Conservation (phyloP, 495 filamentous ascomycete genomes). For the Trichoderma gamsii region DNA sequence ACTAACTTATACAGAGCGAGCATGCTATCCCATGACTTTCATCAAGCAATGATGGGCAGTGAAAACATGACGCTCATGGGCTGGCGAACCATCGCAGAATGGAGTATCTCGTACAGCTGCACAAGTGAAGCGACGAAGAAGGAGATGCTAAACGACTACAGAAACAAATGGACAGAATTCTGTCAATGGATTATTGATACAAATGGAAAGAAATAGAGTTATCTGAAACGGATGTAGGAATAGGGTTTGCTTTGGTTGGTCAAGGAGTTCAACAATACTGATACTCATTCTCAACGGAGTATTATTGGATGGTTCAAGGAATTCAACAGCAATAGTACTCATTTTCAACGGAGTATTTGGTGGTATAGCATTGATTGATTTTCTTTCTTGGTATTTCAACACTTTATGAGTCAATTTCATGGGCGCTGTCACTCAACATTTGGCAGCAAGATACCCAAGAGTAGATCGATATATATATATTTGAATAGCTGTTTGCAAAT, state of each 20-base stretch:
- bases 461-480: not conserved
- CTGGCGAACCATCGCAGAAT: slow-evolving; percentile 38
- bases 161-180: slow-evolving; percentile 3
- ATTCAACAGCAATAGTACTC: not conserved
- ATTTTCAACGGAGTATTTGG: not conserved
- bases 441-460: not conserved
- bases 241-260: not conserved
- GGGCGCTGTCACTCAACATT: not conserved
- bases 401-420: not conserved
- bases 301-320: not conserved
- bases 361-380: not conserved
- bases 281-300: not conserved
- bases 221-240: not conserved
- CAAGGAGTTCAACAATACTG: not conserved
- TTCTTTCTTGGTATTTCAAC: not conserved
- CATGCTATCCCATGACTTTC: slow-evolving; percentile 39
- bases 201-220: not conserved
- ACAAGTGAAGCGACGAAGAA: slow-evolving; percentile 16
- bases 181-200: slow-evolving; percentile 15
- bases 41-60: slow-evolving; percentile 39
- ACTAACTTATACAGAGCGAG: slow-evolving; percentile 29
- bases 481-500: not conserved
- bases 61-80: slow-evolving; percentile 35
- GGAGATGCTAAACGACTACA: not conserved
- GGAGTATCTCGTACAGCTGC: slow-evolving; percentile 41